Conservation (phyloP, 352 stramenopile species). For the Pythium aphanidermatum region DNA sequence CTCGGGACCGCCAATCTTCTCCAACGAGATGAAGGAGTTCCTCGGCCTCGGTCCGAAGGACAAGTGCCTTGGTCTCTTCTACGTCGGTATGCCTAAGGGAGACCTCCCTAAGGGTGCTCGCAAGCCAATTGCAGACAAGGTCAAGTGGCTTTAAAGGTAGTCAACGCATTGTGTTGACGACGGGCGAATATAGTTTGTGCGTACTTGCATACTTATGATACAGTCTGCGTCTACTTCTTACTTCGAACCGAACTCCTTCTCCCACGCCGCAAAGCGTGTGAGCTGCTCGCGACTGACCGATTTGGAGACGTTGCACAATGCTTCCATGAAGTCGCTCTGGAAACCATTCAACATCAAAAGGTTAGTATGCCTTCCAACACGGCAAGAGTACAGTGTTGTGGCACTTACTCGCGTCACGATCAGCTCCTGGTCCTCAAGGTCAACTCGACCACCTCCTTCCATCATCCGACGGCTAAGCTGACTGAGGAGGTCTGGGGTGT, state of each 20-base stretch:
- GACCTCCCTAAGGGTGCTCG: slow-evolving; percentile 42
- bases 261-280: slow-evolving; percentile 33
- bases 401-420: slow-evolving; percentile 49
- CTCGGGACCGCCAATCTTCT: slow-evolving; percentile 56
- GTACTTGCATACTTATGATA: not conserved
- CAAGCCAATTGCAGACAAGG: slow-evolving; percentile 73
- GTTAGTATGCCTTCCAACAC: no score
- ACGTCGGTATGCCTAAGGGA: slow-evolving; percentile 65
- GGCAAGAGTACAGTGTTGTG: slow-evolving; percentile 2
- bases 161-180: not conserved
- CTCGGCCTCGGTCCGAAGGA: slow-evolving; percentile 58
- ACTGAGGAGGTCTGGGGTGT: slow-evolving; percentile 60
- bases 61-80: slow-evolving; percentile 81
- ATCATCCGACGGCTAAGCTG: slow-evolving; percentile 44
- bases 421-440: slow-evolving; percentile 51
- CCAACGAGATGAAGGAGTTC: slow-evolving; percentile 80
- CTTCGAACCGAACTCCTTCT: slow-evolving; percentile 43
- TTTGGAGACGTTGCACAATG: slow-evolving; percentile 43
- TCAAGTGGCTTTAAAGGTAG: slow-evolving; percentile 29
- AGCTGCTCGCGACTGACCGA: slow-evolving; percentile 46
- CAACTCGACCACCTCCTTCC: slow-evolving; percentile 27
- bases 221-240: slow-evolving; percentile 11
- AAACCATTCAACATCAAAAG: no score
- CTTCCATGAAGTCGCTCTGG: slow-evolving; percentile 25
- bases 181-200: no score